Percentiles rank a stretch among this genome's conserved stretches.
Conservation (phyloP, 2,329 filamentous ascomycete genomes). For the Mycosphaerella arachidis region DNA sequence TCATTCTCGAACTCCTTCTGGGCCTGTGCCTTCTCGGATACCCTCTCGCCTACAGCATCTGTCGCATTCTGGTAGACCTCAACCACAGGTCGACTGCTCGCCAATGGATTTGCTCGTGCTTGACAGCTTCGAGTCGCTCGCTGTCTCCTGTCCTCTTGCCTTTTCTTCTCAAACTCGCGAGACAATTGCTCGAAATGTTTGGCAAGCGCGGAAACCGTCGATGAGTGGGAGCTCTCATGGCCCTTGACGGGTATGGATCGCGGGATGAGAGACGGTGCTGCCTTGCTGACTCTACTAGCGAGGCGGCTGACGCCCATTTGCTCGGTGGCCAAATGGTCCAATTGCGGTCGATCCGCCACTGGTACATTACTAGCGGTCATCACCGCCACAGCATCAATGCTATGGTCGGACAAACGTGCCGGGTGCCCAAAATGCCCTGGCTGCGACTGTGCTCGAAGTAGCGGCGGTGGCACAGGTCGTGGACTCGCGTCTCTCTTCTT, state of each 20-base stretch:
- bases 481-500: conserved; percentile 33
- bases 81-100: conserved; percentile 90
- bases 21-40: conserved; percentile 3
- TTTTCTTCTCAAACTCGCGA: conserved; percentile 92
- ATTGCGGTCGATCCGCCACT: background rate
- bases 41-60: conserved; percentile 63
- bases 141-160: conserved; percentile 77
- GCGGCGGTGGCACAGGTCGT: conserved; percentile 39
- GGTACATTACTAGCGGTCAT: background rate
- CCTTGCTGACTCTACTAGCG: conserved; percentile 50
- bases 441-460: conserved; percentile 50
- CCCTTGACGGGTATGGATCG: conserved; percentile 70
- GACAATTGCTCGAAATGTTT: conserved; percentile 96
- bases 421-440: conserved; percentile 33
- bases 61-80: conserved; percentile 93
- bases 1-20: conserved; percentile 14
- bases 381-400: background rate
- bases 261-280: conserved; percentile 71
- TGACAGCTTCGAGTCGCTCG: conserved; percentile 70
- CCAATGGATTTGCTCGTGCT: conserved; percentile 79
- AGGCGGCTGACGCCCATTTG: conserved; percentile 40
- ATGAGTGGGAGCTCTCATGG: conserved; percentile 46
- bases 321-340: conserved; percentile 71
- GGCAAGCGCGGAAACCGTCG: conserved; percentile 84
- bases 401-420: conserved; percentile 17